Percentiles rank a stretch among this genome's conserved stretches.
Evolutionary conservation across 2,329 filamentous ascomycete species (phyloP).

Genomic region (Neonectria faginata): DNA sequence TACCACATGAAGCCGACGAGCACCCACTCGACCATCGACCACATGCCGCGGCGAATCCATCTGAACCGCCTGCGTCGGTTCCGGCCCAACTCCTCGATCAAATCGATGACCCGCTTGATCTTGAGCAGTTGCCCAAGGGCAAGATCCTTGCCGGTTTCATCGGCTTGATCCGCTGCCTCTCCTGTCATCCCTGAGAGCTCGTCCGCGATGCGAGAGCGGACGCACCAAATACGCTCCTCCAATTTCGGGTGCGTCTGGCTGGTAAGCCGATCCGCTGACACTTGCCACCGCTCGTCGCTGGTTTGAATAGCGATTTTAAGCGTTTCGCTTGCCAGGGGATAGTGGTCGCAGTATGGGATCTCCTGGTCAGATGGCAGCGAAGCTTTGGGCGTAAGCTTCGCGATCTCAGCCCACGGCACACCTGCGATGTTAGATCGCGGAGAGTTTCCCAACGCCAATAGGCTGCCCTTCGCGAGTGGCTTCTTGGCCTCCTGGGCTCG

Average conservation of each 20-base stretch:
- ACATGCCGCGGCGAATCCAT: conserved; percentile 81
- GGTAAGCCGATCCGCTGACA: conserved; percentile 69
- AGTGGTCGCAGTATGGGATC: conserved; percentile 58
- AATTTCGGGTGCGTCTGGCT: conserved; percentile 67
- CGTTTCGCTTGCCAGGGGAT: conserved; percentile 64
- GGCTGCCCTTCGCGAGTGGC: conserved; percentile 46
- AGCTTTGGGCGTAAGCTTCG: conserved; percentile 54
- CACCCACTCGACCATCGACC: conserved; percentile 87
- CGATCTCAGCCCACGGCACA: conserved; percentile 58
- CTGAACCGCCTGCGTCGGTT: conserved; percentile 75
- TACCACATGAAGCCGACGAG: conserved; percentile 94
- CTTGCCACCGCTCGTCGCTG: conserved; percentile 68
- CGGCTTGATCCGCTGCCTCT: conserved; percentile 79
- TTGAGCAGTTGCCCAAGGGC: conserved; percentile 81
- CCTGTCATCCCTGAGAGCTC: conserved; percentile 72
- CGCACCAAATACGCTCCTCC: conserved; percentile 59
- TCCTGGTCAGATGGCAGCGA: conserved; percentile 49
- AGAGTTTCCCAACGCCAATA: conserved; percentile 38
- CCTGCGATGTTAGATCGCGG: conserved; percentile 37
- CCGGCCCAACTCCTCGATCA: conserved; percentile 80
- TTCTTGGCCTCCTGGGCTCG: conserved; percentile 66
- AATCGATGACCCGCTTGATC: conserved; percentile 83
- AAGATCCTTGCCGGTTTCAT: conserved; percentile 81
- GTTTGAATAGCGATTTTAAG: conserved; percentile 60
- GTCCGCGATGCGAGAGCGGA: conserved; percentile 61